Evolutionary conservation across 2,329 filamentous ascomycete species (phyloP).

Genomic region (Cylindrodendrum hubeiense): DNA sequence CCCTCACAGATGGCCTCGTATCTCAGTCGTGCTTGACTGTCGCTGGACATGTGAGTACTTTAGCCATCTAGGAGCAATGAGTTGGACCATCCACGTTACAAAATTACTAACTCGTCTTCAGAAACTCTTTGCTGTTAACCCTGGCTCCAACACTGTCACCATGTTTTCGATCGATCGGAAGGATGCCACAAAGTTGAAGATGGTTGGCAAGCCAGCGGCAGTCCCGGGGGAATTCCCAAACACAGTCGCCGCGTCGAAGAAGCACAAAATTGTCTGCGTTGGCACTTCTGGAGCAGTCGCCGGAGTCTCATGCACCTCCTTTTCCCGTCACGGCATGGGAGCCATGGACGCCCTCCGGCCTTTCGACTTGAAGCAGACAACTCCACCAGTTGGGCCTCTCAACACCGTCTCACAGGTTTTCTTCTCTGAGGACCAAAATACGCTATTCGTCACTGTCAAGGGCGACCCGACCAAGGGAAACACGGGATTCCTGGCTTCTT

Average conservation of each 20-base stretch:
- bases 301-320: constrained; percentile 59
- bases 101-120: constrained; percentile 37
- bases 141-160: constrained; percentile 64
- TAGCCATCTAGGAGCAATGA: neutral
- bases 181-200: constrained; percentile 58
- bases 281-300: constrained; percentile 58
- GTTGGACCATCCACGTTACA: neutral
- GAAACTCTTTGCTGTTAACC: constrained; percentile 66
- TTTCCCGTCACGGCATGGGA: constrained; percentile 53
- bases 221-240: constrained; percentile 66
- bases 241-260: constrained; percentile 61
- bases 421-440: constrained; percentile 66
- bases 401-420: constrained; percentile 72
- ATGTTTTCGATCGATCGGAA: constrained; percentile 59
- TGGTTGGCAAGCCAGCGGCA: constrained; percentile 56
- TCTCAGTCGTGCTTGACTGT: constrained; percentile 64
- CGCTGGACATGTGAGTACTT: constrained; percentile 59
- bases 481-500: constrained; percentile 67
- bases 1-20: constrained; percentile 63
- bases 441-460: constrained; percentile 70
- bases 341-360: constrained; percentile 59
- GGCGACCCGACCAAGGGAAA: constrained; percentile 67
- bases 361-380: constrained; percentile 66
- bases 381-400: constrained; percentile 67
- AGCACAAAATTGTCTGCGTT: constrained; percentile 59